Conservation (phyloP, 2,329 filamentous ascomycete genomes). For the Parastagonospora nodorum region DNA sequence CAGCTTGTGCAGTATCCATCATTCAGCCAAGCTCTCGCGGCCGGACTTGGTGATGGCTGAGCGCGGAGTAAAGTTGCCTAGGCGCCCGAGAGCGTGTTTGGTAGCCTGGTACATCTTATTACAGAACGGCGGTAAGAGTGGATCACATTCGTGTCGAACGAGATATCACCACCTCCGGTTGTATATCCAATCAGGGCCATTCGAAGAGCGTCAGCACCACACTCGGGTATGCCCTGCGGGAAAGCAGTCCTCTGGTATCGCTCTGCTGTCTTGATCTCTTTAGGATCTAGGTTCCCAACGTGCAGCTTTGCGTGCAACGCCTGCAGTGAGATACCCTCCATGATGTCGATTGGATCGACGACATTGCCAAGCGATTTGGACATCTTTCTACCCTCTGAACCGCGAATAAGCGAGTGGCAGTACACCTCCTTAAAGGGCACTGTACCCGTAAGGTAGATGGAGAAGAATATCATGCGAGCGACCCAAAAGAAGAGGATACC, state of each 20-base stretch:
- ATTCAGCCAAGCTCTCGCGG: conserved; percentile 67
- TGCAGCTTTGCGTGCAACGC: conserved; percentile 80
- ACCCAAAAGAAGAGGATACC: conserved; percentile 97
- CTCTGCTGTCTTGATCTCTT: conserved; percentile 80
- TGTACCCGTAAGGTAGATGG: conserved; percentile 86
- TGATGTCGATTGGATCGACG: conserved; percentile 91
- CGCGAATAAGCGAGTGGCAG: conserved; percentile 90
- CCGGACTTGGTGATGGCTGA: conserved; percentile 60
- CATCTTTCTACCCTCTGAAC: conserved; percentile 96
- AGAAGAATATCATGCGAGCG: conserved; percentile 91
- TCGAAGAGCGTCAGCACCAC: conserved; percentile 77
- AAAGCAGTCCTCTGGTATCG: conserved; percentile 95
- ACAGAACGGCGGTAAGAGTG: conserved; percentile 93
- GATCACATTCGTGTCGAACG: conserved; percentile 89
- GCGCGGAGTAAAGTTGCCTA: conserved; percentile 69
- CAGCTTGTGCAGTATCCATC: conserved; percentile 80
- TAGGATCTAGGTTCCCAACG: conserved; percentile 80
- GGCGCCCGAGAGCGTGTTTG: conserved; percentile 86
- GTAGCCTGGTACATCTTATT: conserved; percentile 84
- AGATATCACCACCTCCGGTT: conserved; percentile 81
- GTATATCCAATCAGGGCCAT: conserved; percentile 86
- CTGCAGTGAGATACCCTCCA: conserved; percentile 80
- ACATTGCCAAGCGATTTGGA: conserved; percentile 96
- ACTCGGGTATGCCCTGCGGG: conserved; percentile 88
- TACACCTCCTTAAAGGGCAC: conserved; percentile 94